These are phyloP conservation scores for Mycena indigotica DNA, from an alignment of 768 basidiomycete species.

Conservation along the genomic window DNA sequence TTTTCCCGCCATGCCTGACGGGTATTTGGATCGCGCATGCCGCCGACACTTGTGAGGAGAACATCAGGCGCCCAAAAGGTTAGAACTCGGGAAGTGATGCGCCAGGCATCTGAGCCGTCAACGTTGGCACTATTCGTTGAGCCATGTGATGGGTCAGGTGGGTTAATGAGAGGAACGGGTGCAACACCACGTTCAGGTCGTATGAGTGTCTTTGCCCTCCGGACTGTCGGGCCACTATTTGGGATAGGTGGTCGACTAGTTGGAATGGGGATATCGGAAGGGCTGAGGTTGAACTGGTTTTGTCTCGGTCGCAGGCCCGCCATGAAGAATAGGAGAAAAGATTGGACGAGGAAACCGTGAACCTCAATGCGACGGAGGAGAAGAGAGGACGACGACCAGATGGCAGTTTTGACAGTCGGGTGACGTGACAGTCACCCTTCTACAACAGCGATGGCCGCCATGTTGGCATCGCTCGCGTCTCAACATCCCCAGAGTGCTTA, in stretches of 20 bases:
- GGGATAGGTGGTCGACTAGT: constrained; percentile 56
- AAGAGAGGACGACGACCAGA: too few species aligned
- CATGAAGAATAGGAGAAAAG: background rate
- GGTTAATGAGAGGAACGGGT: constrained; percentile 91
- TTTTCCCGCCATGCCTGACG: constrained; percentile 98
- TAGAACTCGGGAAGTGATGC: constrained; percentile 71
- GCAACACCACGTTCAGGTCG: constrained; percentile 94
- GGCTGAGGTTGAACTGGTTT: constrained; percentile 52
- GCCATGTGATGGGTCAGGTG: constrained; percentile 48
- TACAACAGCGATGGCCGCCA: background rate
- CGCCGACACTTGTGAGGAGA: constrained; percentile 71
- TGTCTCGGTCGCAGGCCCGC: background rate
- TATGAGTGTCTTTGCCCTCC: constrained; percentile 93
- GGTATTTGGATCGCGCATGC: constrained; percentile 75
- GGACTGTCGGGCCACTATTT: constrained; percentile 60
- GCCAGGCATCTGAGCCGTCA: constrained; percentile 68
- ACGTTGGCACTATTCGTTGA: constrained; percentile 42
- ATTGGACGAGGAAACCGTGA: background rate
- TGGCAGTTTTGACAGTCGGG: background rate
- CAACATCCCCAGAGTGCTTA: constrained; percentile 61
- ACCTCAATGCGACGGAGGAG: background rate
- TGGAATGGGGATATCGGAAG: constrained; percentile 69
- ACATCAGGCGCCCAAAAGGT: constrained; percentile 92
- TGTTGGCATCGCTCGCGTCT: constrained; percentile 60
- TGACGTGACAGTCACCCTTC: background rate